These are phyloP conservation scores for Penicillium crystallinum DNA, from an alignment of 495 filamentous ascomycete species.

Conservation along the genomic window DNA sequence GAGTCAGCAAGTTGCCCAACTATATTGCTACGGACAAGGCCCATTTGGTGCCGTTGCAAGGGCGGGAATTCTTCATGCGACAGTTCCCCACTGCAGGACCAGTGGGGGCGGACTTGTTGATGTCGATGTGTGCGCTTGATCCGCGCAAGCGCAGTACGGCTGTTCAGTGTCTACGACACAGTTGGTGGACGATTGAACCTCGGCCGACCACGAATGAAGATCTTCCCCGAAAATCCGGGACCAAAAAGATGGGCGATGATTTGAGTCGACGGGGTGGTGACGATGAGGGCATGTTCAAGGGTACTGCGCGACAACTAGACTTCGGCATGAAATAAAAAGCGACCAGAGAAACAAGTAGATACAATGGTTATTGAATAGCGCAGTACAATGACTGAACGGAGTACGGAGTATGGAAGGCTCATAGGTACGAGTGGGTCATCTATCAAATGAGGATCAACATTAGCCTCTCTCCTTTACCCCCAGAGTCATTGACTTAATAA, in stretches of 20 bases:
- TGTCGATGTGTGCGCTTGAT: slow-evolving; percentile 80
- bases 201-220: slow-evolving; percentile 78
- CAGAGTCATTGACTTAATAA: too few relatives aligned
- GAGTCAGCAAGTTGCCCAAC: slow-evolving; percentile 73
- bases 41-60: slow-evolving; percentile 54
- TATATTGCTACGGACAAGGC: slow-evolving; percentile 56
- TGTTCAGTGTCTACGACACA: slow-evolving; percentile 68
- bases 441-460: too few relatives aligned
- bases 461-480: too few relatives aligned
- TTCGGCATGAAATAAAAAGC: slow-evolving; percentile 55
- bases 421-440: too few relatives aligned
- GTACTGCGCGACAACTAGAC: slow-evolving; percentile 83
- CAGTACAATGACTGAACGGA: too few relatives aligned
- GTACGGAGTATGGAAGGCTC: too few relatives aligned
- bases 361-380: background rate
- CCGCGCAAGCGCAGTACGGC: slow-evolving; percentile 77
- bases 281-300: slow-evolving; percentile 58
- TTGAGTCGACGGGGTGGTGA: slow-evolving; percentile 75
- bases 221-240: slow-evolving; percentile 65
- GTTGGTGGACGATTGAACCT: slow-evolving; percentile 82
- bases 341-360: background rate
- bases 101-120: slow-evolving; percentile 79
- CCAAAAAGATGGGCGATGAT: slow-evolving; percentile 76
- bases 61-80: slow-evolving; percentile 61
- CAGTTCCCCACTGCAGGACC: slow-evolving; percentile 72